Evolutionary conservation across 2,329 filamentous ascomycete species (phyloP).

Genomic region (Cercospora zeina): DNA sequence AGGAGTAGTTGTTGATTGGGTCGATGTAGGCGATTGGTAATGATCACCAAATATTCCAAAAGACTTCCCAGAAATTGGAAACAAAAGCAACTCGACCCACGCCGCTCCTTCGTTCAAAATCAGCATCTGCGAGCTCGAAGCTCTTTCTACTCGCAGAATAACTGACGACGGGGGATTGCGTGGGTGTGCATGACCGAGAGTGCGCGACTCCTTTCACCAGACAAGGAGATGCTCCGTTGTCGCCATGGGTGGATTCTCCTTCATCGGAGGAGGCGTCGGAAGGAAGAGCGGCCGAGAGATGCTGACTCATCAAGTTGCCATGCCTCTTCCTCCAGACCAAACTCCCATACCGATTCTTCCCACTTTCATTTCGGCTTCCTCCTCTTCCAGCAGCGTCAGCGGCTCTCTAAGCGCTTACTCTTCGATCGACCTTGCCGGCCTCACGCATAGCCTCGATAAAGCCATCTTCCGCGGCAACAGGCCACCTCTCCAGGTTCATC

Average conservation of each 20-base stretch:
- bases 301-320: background rate
- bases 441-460: conserved; percentile 43
- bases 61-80: background rate
- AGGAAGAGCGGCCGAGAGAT: background rate
- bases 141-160: conserved; percentile 18
- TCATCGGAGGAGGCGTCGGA: background rate
- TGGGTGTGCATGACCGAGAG: background rate
- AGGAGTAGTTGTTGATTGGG: background rate
- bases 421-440: conserved; percentile 41
- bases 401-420: conserved; percentile 14
- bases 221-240: background rate
- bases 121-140: conserved; percentile 15
- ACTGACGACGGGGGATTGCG: background rate
- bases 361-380: background rate
- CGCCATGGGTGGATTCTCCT: background rate
- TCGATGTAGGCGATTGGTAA: background rate
- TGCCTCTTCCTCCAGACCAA: conserved; percentile 6
- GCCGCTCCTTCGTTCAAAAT: background rate
- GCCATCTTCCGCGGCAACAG: conserved; percentile 43
- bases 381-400: background rate
- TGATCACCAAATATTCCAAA: background rate
- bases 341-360: conserved; percentile 10
- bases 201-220: background rate
- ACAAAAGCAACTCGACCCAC: background rate
- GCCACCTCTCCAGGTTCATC: conserved; percentile 39